Conservation (phyloP, 768 basidiomycete species). For the Xerocomellus dryophilus region DNA sequence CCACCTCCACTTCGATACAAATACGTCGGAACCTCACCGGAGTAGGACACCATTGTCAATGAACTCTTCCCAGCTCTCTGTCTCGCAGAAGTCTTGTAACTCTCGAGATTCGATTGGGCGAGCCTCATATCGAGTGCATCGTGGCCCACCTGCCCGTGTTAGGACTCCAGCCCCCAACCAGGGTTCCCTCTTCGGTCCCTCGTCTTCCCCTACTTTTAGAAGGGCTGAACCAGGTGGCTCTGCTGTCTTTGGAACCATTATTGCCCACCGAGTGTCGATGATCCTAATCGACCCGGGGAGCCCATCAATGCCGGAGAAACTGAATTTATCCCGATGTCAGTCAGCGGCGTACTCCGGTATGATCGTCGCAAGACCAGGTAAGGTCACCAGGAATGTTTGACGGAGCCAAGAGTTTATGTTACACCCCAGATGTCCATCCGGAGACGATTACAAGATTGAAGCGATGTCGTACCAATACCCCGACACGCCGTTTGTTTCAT, state of each 20-base stretch:
- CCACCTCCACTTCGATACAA: neutral
- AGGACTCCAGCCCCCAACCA: conserved; percentile 7
- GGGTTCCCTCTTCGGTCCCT: too few species aligned
- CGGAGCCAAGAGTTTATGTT: neutral
- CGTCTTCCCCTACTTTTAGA: neutral
- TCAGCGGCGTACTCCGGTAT: conserved; percentile 8
- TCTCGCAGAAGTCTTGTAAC: conserved; percentile 13
- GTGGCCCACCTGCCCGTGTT: conserved; percentile 11
- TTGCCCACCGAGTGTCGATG: conserved; percentile 5
- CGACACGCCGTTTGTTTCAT: conserved; percentile 18
- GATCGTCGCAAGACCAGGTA: conserved; percentile 10
- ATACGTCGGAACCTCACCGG: neutral
- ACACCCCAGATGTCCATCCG: neutral
- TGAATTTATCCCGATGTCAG: conserved; percentile 18
- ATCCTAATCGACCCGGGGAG: conserved; percentile 10
- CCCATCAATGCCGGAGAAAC: neutral
- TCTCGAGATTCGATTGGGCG: conserved; percentile 22
- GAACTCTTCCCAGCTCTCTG: conserved; percentile 14
- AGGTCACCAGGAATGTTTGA: neutral
- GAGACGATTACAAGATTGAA: conserved; percentile 3
- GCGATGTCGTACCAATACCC: conserved; percentile 20
- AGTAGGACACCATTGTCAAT: conserved; percentile 9
- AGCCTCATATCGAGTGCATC: conserved; percentile 21
- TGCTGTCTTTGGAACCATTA: neutral
- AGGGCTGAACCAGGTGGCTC: neutral